Base-by-base conservation (phyloP, 345 rosid genomes). In the Ceriops zippeliana region DNA sequence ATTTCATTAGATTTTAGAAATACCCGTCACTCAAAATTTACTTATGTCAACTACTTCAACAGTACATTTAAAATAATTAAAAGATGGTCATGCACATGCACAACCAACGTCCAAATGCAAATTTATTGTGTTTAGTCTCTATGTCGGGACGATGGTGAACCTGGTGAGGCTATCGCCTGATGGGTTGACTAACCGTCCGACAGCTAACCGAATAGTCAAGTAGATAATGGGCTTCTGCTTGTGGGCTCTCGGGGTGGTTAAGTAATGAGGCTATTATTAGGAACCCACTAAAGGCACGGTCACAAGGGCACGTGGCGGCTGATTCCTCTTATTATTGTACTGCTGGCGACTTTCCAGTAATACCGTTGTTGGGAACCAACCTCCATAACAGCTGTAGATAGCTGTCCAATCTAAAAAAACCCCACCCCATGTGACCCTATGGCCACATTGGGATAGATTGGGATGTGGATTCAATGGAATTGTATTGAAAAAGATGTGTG, bases 321-420 rank as follows among this genome's bases (percentile, higher is more conserved):
- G 78, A 81, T 76, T 82, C 80, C 68, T 16, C 66, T 59, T 32
- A 60, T 73, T 72, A 77, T 69, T 78, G 6, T 76, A 82, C 76
- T 31, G 75, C 69, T 74, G 68, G 86, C 87, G 89, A 83, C 86
- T 84, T 87, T 83, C 86, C 85, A 85, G 91, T 87, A 79, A 83
- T 80, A 86, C 90, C 90, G 86, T 86, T 85, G 86, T 86, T 85
- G 88, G 86, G 84, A 70, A 79, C 78, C 82, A 68, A 65, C 82
- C 81, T 76, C 83, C 80, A 20, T 68, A 53, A 79, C 91, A 88
- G 96, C 95, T 90, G 90, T 81, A 22, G 75, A 72, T 87, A 86
- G 95, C 91, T 92, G 98, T 90, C 85, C 76, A 67, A 80, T 73
- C 85, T 71, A 69, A 31, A 31, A 31, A 31, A 5, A 31, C 47